Percentiles rank a stretch among this genome's conserved stretches.
These are phyloP conservation scores for Candida sonorensis DNA, from an alignment of 805 yeast species.

Conservation along the genomic window DNA sequence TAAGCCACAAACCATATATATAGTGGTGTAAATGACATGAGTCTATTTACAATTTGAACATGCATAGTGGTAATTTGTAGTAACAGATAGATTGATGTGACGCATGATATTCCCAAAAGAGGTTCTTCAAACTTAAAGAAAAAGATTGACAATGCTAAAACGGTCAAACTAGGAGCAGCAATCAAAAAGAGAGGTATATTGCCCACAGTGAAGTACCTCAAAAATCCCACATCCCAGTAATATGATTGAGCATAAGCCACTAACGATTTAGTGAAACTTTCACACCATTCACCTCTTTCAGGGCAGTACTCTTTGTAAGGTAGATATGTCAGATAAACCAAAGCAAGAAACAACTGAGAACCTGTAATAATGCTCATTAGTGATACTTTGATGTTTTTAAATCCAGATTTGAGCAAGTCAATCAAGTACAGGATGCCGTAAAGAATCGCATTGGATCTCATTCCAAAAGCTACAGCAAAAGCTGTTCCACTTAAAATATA, in stretches of 20 bases:
- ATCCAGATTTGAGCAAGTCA: slow-evolving; percentile 37
- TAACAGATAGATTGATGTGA: slow-evolving; percentile 38
- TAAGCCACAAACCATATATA: slow-evolving; percentile 63
- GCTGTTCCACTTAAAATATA: slow-evolving; percentile 45
- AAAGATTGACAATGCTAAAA: slow-evolving; percentile 37
- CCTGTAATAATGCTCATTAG: slow-evolving; percentile 49
- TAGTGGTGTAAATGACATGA: slow-evolving; percentile 71
- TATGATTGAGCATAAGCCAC: slow-evolving; percentile 65
- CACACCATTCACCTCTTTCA: slow-evolving; percentile 74
- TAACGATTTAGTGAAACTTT: slow-evolving; percentile 46
- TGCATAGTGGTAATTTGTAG: slow-evolving; percentile 63
- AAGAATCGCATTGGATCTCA: slow-evolving; percentile 72
- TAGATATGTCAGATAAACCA: slow-evolving; percentile 39
- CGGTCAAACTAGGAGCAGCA: slow-evolving; percentile 58
- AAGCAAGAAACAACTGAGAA: slow-evolving; percentile 36
- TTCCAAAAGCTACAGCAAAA: slow-evolving; percentile 50
- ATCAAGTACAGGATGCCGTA: slow-evolving; percentile 60
- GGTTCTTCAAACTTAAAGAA: slow-evolving; percentile 25
- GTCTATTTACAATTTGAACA: slow-evolving; percentile 78
- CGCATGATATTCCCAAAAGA: too few species aligned
- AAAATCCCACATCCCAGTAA: slow-evolving; percentile 83
- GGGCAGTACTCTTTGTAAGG: slow-evolving; percentile 66
- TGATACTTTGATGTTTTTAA: slow-evolving; percentile 8
- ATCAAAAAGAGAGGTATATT: slow-evolving; percentile 80
- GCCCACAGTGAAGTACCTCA: slow-evolving; percentile 73